Evolutionary conservation across 345 rosid species (phyloP).

Genomic region (Trapa incisa): DNA sequence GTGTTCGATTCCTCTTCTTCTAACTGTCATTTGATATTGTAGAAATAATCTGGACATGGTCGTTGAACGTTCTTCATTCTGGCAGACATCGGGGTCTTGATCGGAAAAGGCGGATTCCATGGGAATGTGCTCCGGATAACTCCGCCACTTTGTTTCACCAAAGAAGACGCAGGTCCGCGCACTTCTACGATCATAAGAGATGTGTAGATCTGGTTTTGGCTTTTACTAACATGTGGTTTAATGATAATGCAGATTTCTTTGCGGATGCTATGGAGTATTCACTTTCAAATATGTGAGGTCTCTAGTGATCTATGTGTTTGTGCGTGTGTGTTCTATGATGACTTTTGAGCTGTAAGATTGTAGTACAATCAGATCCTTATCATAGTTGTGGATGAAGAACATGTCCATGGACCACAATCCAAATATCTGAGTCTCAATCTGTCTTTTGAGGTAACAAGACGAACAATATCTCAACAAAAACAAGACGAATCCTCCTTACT

Average conservation of each 20-base stretch:
- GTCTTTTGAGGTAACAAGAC: no score
- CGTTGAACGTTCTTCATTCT: background rate
- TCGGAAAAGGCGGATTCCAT: constrained; percentile 72
- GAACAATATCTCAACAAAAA: no score
- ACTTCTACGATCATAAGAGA: no score
- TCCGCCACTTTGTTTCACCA: constrained; percentile 92
- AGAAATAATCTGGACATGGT: background rate
- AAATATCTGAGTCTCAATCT: no score
- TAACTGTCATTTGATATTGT: background rate
- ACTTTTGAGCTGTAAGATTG: no score
- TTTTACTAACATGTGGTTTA: background rate
- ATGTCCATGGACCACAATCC: no score
- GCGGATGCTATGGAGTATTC: constrained; percentile 71
- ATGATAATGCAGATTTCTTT: constrained; percentile 50
- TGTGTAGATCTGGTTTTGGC: no score
- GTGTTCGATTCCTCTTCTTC: constrained; percentile 4
- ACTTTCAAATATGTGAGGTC: constrained; percentile 50
- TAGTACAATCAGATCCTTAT: no score
- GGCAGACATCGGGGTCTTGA: constrained; percentile 68
- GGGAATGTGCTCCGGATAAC: constrained; percentile 90
- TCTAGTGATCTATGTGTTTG: no score
- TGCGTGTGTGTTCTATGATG: no score
- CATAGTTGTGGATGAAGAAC: no score
- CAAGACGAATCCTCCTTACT: no score
- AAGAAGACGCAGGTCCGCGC: constrained; percentile 56